Base-by-base conservation (phyloP, 805 yeast genomes). In the Groenewaldozyma salmanticensis region DNA sequence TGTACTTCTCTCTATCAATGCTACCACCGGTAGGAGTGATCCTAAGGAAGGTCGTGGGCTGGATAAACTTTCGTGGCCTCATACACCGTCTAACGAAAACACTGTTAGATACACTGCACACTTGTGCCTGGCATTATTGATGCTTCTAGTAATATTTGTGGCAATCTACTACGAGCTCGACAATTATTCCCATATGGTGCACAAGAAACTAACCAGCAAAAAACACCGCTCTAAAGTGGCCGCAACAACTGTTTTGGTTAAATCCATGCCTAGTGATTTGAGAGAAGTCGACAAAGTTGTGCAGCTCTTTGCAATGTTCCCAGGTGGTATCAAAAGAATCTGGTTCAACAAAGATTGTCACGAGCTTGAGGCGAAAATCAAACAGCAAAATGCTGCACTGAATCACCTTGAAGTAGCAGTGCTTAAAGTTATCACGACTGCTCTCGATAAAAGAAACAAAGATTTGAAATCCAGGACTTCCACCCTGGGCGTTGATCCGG, bases 51-150 rank as follows among this genome's bases (percentile, higher is more conserved):
- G 52, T 2, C 42, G 48, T 3, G 85, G 87, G 0, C 60, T 87
- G 37, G 95, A 86, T 51, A 65, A 61, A 37, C 64, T 84, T 5
- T 81, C 94, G 16, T 72, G 83, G 57, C 75, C 92, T 2, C 81
- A 82, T 52, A 7, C 29, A 9, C 70, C 85, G 3, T 71, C 85
- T 0, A 65, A 70, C 4, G 50, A 66, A 2, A 72, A 74, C 35
- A 70, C 76, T 0, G 53, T 58, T 3, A 57, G 74, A 18, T 66
- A 80, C 44, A 65, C 76, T 44, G 73, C 76, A 18, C 95, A 86
- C 58, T 74, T 81, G 44, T 82, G 83, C 49, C 59, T 65, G 40
- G 51, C 80, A 19, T 53, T 86, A 5, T 50, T 71, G 1, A 59
- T 64, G 33, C 95, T 87, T 52, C 59, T 86, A 35, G 63, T 64